Base-by-base conservation (phyloP, 2,329 filamentous ascomycete genomes). In the Pyricularia grisea region DNA sequence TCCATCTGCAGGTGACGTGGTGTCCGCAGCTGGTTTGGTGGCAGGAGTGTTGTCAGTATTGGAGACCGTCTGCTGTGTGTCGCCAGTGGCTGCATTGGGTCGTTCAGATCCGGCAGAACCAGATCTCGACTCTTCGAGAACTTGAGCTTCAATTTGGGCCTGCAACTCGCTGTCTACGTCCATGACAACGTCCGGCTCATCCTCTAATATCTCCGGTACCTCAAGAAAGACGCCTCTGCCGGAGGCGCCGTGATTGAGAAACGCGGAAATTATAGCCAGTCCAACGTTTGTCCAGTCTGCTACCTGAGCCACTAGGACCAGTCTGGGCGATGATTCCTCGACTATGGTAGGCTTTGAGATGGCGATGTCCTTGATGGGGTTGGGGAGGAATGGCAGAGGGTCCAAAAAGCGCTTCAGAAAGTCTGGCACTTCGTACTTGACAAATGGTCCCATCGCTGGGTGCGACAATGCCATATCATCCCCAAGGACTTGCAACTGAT, bases 321-420 rank as follows among this genome's bases (percentile, higher is more conserved):
- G 64, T 31, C 64, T 33, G 11, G 64, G 12, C 0, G n/a, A 27
- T 3, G 64, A 17, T 27, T 28, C 31, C 14, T 31, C 14, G 17
- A 33, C 23, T 28, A 14, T 6, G 20, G 3, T 36, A 5, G n/a
- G 14, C 55, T 28, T 72, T 0, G 77, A 76, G 0, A 77, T 74
- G 10, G 77, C 79, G 17, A 84, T 72, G 3, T 74, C 73, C 64
- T 76, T 78, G 2, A 83, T 83, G 1, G 83, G 82, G 68, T 89
- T 79, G 0, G 87, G 87, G 0, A 90, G 79, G 74, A 87, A 90
- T 1, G 87, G 82, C n/a, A 89, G 82, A 0, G 87, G 87, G 68
- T 90, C 88, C 23, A 89, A 77, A 67, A 85, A 83, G 31, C 84
- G 84, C 71, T 81, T 82, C 30, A 90, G 78, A 17, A 81, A 76